Conservation (phyloP, 106 monocot genomes). For the Alisma plantagoaquatica region DNA sequence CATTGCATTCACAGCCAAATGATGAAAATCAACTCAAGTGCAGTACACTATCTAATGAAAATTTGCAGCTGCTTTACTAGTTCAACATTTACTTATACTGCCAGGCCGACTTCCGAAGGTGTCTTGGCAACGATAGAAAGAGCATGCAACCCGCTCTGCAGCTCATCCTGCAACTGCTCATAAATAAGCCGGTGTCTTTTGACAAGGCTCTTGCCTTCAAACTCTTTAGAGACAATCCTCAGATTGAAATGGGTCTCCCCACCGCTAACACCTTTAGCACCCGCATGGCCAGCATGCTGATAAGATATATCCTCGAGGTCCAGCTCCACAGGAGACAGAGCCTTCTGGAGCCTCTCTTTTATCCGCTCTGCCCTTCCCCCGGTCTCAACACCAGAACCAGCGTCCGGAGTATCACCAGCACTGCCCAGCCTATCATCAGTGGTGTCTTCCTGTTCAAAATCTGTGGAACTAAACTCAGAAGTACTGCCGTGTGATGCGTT, state of each 20-base stretch:
- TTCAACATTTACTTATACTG: too few species aligned
- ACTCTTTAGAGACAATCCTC: constrained; percentile 59
- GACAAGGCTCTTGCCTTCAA: constrained; percentile 83
- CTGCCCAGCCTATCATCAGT: too few species aligned
- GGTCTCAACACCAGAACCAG: neutral
- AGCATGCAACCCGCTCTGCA: constrained; percentile 79
- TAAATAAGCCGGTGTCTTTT: constrained; percentile 87
- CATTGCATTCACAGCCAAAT: too few species aligned
- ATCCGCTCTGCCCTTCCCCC: constrained; percentile 71
- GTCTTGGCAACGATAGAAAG: constrained; percentile 82
- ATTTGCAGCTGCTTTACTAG: too few species aligned
- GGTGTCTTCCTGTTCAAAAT: too few species aligned
- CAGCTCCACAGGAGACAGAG: constrained; percentile 43
- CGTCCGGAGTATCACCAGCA: constrained; percentile 5
- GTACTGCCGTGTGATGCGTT: neutral
- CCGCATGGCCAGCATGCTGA: constrained; percentile 79
- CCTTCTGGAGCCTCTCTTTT: constrained; percentile 30
- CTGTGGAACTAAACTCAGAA: neutral
- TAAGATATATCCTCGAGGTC: constrained; percentile 66
- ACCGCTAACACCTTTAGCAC: constrained; percentile 30
- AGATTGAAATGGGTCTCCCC: constrained; percentile 96
- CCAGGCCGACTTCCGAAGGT: constrained; percentile 70
- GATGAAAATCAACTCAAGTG: too few species aligned
- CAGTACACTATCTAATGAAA: too few species aligned
- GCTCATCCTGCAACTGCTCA: constrained; percentile 68